Evolutionary conservation across 225 moss, liverwort and hornwort genomes (phyloP).

Genomic region (Asterella californica): DNA sequence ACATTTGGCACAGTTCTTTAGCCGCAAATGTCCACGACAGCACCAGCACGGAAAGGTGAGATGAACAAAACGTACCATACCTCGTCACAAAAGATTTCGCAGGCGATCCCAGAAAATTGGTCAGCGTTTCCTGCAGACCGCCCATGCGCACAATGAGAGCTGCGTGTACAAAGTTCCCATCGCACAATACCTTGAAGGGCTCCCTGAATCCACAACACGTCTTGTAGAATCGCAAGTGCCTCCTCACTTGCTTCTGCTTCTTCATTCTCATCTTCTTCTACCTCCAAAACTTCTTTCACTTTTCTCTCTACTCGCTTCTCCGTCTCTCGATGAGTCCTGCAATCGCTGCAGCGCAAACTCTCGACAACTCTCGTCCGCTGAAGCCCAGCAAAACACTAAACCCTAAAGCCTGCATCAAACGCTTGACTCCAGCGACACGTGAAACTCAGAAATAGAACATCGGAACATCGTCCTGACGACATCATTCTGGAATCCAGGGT

Average conservation of each 20-base stretch:
- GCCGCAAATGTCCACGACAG: too few species aligned
- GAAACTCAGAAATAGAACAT: too few species aligned
- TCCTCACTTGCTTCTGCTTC: constrained; percentile 86
- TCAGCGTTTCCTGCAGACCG: constrained; percentile 53
- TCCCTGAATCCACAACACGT: constrained; percentile 92
- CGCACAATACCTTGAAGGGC: constrained; percentile 87
- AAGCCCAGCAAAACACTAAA: background rate
- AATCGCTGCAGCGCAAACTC: background rate
- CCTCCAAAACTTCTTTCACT: background rate
- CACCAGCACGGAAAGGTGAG: background rate
- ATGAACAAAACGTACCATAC: constrained; percentile 26
- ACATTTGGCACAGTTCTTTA: too few species aligned
- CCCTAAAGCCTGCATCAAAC: background rate
- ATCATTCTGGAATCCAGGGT: too few species aligned
- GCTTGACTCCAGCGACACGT: too few species aligned
- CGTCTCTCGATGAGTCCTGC: background rate
- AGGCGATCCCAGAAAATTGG: constrained; percentile 59
- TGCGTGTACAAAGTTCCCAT: constrained; percentile 91
- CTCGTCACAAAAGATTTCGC: constrained; percentile 71
- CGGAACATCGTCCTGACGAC: too few species aligned
- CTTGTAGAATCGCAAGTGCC: constrained; percentile 76
- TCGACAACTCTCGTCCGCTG: background rate
- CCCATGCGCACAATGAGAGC: constrained; percentile 60
- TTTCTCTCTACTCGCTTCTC: background rate
- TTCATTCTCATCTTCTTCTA: constrained; percentile 73